Evolutionary conservation across 306 rosid genomes (phyloP), one percentile per base, ranked within the genome.

Genomic region (Cicer cuneatum): DNA sequence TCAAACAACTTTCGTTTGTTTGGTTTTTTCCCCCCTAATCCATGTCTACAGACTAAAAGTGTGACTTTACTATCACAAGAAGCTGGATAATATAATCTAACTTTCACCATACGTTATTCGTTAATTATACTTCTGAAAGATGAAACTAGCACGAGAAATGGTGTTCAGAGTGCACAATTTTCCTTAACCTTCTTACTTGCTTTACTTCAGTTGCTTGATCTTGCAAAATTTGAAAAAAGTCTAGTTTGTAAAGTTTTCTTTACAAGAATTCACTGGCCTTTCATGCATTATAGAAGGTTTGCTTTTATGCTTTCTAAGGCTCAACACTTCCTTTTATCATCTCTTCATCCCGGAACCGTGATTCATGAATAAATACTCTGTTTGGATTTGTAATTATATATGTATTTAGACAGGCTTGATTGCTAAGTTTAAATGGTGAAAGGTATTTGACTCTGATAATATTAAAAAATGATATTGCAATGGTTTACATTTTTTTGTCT

Each of bases 401-500:
- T 58, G 10, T 11, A 33, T 57, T 4, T 46, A 10, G 18, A n/a
- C 46, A 15, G 42, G n/a, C 48, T 71, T 75, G 46, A 12, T 72
- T 66, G 19, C 13, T 45, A 21, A 54, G 48, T 63, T 81, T 46
- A 57, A 64, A 56, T 47, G 37, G 40, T 66, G 42, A 70, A 68
- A 37, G 58, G 40, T 58, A 54, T 71, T 7, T 48, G 68, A 65
- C 70, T 45, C 24, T 40, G 4, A 46, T 24, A 54, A 63, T 58
- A 40, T 47, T 51, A 49, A 15, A 52, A 76, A 47, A 39, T 64
- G 16, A 63, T 63, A n/a, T 53, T 69, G 13, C 14, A 2, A 2
- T 10, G 43, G 12, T 78, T 76, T 64, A 12, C 43, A 54, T 9
- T 65, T 19, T 80, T 65, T 56, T 74, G 65, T 74, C 47, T n/a